Conservation (phyloP, 1,139 yeast genomes). For the Magnusiomyces fungicola region DNA sequence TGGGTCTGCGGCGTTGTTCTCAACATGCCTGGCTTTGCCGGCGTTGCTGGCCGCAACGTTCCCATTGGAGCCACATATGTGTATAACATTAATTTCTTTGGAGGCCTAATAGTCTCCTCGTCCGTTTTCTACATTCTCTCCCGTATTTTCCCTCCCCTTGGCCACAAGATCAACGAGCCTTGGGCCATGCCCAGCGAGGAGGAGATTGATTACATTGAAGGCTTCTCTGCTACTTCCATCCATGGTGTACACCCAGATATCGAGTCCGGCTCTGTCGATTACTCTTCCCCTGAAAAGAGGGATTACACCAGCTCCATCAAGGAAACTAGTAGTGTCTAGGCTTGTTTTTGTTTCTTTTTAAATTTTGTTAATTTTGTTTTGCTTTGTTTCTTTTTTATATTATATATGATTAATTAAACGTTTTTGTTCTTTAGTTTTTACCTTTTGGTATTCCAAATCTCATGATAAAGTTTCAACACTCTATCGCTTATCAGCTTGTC, state of each 20-base stretch:
- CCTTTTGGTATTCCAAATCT: no score
- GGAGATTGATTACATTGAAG: slow-evolving; percentile 36
- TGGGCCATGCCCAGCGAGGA: slow-evolving; percentile 57
- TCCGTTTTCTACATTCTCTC: slow-evolving; percentile 45
- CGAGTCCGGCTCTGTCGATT: no score
- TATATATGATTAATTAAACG: no score
- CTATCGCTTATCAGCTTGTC: no score
- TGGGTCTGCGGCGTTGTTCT: slow-evolving; percentile 48
- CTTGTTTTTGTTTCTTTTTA: no score
- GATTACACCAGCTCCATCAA: no score
- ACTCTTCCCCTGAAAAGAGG: no score
- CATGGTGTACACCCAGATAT: neutral
- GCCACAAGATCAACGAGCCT: slow-evolving; percentile 39
- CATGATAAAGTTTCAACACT: no score
- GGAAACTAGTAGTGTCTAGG: no score
- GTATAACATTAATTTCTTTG: slow-evolving; percentile 64
- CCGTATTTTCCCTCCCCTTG: slow-evolving; percentile 52
- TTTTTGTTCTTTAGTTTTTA: no score
- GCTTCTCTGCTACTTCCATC: slow-evolving; percentile 2
- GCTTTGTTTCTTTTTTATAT: no score
- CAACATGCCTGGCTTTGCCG: slow-evolving; percentile 83
- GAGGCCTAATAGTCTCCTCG: slow-evolving; percentile 60
- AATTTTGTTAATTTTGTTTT: no score
- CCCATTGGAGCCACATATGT: slow-evolving; percentile 72
- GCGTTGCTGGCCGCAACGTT: slow-evolving; percentile 63